phyloP scores from a whole-genome alignment of 805 yeast genomes.

The Ogataea paraovalis region DNA sequence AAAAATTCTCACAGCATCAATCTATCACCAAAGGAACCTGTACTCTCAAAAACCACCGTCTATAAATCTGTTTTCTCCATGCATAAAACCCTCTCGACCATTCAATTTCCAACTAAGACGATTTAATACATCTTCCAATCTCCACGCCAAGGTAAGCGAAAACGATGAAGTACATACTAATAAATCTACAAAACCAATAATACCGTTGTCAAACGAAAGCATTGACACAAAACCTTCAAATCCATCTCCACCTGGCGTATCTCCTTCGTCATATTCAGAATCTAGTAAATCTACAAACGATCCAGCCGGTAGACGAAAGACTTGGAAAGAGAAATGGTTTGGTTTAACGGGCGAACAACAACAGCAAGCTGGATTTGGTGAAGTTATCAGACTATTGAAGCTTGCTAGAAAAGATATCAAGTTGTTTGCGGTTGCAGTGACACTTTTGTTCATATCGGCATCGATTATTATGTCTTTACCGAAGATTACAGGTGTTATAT shows the following conservation, averaged over 20 bases:
- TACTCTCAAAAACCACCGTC: background rate
- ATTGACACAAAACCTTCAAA: background rate
- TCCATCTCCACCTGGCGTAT: background rate
- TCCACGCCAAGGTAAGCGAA: constrained; percentile 1
- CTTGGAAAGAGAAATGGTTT: constrained; percentile 29
- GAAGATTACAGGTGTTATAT: constrained; percentile 50
- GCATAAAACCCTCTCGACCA: background rate
- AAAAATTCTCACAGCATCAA: background rate
- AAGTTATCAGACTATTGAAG: constrained; percentile 37
- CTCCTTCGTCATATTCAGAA: background rate
- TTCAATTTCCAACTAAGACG: background rate
- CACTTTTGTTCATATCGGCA: constrained; percentile 44
- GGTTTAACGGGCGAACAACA: constrained; percentile 31
- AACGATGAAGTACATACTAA: constrained; percentile 1
- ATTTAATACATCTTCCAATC: constrained; percentile 2
- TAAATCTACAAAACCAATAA: background rate
- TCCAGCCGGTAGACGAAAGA: background rate
- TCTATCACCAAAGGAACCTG: background rate
- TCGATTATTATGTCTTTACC: constrained; percentile 50
- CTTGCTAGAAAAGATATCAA: constrained; percentile 44
- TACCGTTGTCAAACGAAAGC: background rate
- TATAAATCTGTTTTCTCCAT: background rate
- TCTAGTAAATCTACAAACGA: background rate
- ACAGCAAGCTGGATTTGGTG: constrained; percentile 32
- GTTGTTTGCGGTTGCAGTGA: constrained; percentile 39